A percentile compares a stretch with the other conserved stretches of the same genome.
phyloP scores from a whole-genome alignment of 768 basidiomycete species.

The Vararia minispora region DNA sequence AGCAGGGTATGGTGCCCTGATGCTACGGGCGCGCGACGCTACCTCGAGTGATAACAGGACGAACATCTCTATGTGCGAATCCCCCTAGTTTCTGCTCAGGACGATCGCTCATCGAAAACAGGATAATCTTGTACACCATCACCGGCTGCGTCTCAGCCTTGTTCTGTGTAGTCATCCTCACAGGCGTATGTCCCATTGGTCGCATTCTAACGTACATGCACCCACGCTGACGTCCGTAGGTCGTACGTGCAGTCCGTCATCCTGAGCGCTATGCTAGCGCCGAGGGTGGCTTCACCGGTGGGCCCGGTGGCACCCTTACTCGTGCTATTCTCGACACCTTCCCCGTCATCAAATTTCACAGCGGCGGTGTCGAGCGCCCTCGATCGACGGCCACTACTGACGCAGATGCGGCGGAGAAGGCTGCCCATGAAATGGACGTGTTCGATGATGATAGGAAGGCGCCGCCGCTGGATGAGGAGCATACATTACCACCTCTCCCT shows the following conservation, averaged over 20 bases:
- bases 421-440: slow-evolving; percentile 1
- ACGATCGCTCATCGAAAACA: slow-evolving; percentile 16
- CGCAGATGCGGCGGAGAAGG: not conserved
- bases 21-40: slow-evolving; percentile 2
- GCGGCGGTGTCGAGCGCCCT: slow-evolving; percentile 6
- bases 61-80: slow-evolving; percentile 55
- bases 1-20: slow-evolving; percentile 16
- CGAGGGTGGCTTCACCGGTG: slow-evolving; percentile 31
- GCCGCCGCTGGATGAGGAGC: too few species aligned
- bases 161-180: slow-evolving; percentile 76
- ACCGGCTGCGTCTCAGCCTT: slow-evolving; percentile 81
- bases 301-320: slow-evolving; percentile 33
- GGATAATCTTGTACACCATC: slow-evolving; percentile 81
- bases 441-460: not conserved
- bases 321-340: slow-evolving; percentile 95
- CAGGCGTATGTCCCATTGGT: slow-evolving; percentile 45
- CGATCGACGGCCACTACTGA: slow-evolving; percentile 26
- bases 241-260: slow-evolving; percentile 72
- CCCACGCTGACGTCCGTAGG: slow-evolving; percentile 28
- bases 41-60: slow-evolving; percentile 9
- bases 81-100: not conserved
- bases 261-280: slow-evolving; percentile 74
- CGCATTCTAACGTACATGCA: not conserved
- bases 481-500: too few species aligned
- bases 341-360: slow-evolving; percentile 80